Percentiles rank a stretch among this genome's conserved stretches.
Evolutionary conservation across 2,329 filamentous ascomycete genomes (phyloP).

Genomic region (Aspergillus novofumigatus): DNA sequence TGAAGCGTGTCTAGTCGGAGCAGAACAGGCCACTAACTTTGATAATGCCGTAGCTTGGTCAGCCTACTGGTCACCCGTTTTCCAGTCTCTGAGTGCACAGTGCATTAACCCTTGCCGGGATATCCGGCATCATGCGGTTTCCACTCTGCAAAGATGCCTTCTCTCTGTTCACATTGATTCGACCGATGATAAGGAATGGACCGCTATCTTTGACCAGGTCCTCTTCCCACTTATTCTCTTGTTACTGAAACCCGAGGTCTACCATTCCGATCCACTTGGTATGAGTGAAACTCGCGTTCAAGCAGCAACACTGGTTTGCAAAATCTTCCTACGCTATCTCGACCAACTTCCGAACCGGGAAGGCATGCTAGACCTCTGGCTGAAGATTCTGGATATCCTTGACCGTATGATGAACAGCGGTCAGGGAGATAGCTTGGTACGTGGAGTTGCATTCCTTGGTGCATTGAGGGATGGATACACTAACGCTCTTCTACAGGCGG

Average conservation of each 20-base stretch:
- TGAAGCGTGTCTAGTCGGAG: neutral
- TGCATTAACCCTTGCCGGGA: slow-evolving; percentile 93
- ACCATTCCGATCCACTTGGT: slow-evolving; percentile 80
- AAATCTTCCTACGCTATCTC: slow-evolving; percentile 92
- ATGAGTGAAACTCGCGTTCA: slow-evolving; percentile 96
- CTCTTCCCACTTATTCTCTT: slow-evolving; percentile 85
- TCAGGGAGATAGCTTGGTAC: slow-evolving; percentile 79
- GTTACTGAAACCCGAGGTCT: slow-evolving; percentile 89
- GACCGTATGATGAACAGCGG: slow-evolving; percentile 95
- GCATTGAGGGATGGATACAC: too few species aligned
- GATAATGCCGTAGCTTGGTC: slow-evolving; percentile 67
- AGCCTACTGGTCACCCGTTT: slow-evolving; percentile 95
- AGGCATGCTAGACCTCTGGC: slow-evolving; percentile 86
- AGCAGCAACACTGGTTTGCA: slow-evolving; percentile 84
- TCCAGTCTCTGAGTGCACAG: slow-evolving; percentile 80
- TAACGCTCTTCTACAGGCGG: slow-evolving; percentile 57
- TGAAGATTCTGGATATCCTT: slow-evolving; percentile 88
- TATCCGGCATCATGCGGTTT: slow-evolving; percentile 83
- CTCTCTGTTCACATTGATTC: slow-evolving; percentile 79
- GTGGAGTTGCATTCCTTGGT: neutral
- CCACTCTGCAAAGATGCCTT: slow-evolving; percentile 77
- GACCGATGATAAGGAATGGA: slow-evolving; percentile 87
- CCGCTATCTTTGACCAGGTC: slow-evolving; percentile 88
- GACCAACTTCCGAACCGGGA: slow-evolving; percentile 80
- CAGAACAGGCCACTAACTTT: slow-evolving; percentile 7